phyloP scores from a whole-genome alignment of 345 rosid species.

The Passiflora organensis region DNA sequence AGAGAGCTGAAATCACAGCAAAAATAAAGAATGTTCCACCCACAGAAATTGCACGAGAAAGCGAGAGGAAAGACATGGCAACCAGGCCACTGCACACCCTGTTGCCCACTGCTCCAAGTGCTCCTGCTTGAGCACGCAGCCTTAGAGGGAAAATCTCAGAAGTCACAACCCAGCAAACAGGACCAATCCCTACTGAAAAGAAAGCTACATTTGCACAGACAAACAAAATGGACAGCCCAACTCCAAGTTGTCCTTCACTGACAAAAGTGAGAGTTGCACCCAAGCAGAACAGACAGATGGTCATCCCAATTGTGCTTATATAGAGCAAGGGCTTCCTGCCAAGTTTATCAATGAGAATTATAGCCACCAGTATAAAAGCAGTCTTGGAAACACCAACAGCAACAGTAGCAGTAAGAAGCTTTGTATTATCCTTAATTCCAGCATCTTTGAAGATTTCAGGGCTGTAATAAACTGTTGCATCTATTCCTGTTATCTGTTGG shows the following conservation, averaged over 20 bases:
- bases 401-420: conserved; percentile 66
- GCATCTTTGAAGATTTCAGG: conserved; percentile 64
- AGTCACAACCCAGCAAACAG: conserved; percentile 77
- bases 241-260: conserved; percentile 40
- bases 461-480: conserved; percentile 81
- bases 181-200: conserved; percentile 80
- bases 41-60: conserved; percentile 49
- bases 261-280: conserved; percentile 50
- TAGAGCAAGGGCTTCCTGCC: conserved; percentile 81
- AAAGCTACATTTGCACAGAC: conserved; percentile 76
- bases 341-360: conserved; percentile 51
- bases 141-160: conserved; percentile 73
- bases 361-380: conserved; percentile 56
- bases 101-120: conserved; percentile 73
- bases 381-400: conserved; percentile 76
- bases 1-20: conserved; percentile 51
- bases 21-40: conserved; percentile 66
- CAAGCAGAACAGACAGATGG: conserved; percentile 54
- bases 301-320: conserved; percentile 80
- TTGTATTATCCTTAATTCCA: conserved; percentile 52
- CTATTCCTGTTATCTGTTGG: conserved; percentile 78
- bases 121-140: conserved; percentile 75
- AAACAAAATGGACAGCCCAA: conserved; percentile 43
- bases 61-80: conserved; percentile 76
- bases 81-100: conserved; percentile 70